phyloP scores from a whole-genome alignment of 1,284 basidiomycete genomes.

The Irpex sp. region DNA sequence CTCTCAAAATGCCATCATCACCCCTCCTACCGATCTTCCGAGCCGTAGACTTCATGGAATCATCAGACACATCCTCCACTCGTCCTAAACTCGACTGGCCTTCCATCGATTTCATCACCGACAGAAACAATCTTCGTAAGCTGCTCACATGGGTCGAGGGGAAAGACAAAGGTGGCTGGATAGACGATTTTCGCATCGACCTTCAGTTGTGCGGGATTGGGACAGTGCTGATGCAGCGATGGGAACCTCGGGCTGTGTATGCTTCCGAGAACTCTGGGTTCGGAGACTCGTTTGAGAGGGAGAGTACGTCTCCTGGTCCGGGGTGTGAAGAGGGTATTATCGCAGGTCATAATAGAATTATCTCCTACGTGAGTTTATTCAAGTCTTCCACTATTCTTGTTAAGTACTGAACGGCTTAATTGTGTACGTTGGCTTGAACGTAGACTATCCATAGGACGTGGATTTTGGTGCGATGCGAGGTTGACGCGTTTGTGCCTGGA shows the following conservation, averaged over 20 bases:
- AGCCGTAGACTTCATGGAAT: slow-evolving; percentile 41
- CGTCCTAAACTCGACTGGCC: slow-evolving; percentile 38
- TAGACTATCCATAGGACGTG: slow-evolving; percentile 44
- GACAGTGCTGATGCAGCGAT: slow-evolving; percentile 51
- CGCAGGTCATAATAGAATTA: slow-evolving; percentile 14
- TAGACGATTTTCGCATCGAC: slow-evolving; percentile 51
- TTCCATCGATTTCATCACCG: slow-evolving; percentile 50
- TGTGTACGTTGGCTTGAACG: neutral
- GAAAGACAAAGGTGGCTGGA: neutral
- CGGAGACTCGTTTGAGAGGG: slow-evolving; percentile 13
- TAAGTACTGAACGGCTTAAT: neutral
- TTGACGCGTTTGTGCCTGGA: slow-evolving; percentile 40
- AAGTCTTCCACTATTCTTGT: neutral
- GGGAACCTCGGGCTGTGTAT: slow-evolving; percentile 27
- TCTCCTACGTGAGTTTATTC: slow-evolving; percentile 13
- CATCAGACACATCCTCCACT: slow-evolving; percentile 20
- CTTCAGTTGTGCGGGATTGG: slow-evolving; percentile 47
- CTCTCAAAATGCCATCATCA: slow-evolving; percentile 36
- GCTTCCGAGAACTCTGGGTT: slow-evolving; percentile 5
- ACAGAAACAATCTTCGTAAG: slow-evolving; percentile 55
- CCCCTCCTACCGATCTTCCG: slow-evolving; percentile 45
- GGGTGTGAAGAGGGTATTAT: slow-evolving; percentile 10
- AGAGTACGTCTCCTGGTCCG: slow-evolving; percentile 7
- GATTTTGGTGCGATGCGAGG: slow-evolving; percentile 48
- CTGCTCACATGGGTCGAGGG: slow-evolving; percentile 43